Conservation (phyloP, 1,284 basidiomycete genomes). For the Trametes versicolor region DNA sequence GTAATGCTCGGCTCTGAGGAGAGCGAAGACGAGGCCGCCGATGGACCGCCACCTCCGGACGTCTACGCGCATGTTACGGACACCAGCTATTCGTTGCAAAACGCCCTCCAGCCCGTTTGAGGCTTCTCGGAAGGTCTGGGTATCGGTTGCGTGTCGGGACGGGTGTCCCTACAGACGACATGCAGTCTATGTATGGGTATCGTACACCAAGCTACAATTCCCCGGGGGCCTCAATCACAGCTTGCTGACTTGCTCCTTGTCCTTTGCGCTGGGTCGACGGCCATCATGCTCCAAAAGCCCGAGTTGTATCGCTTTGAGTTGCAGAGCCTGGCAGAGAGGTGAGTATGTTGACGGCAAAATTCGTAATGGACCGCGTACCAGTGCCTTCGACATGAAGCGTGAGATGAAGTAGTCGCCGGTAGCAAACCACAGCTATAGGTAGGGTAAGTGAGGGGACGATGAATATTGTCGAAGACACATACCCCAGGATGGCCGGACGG, state of each 20-base stretch:
- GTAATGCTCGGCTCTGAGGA: slow-evolving; percentile 58
- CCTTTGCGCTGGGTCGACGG: slow-evolving; percentile 1
- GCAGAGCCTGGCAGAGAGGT: slow-evolving; percentile 21
- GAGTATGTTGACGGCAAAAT: slow-evolving; percentile 7
- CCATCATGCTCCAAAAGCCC: slow-evolving; percentile 22
- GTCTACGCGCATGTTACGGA: slow-evolving; percentile 38
- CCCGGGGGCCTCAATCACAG: neutral
- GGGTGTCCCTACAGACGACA: neutral
- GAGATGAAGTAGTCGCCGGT: slow-evolving; percentile 32
- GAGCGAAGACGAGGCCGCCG: slow-evolving; percentile 53
- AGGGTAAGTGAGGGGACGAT: neutral
- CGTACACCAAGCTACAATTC: neutral
- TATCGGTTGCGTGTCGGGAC: neutral
- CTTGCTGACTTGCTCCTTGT: neutral
- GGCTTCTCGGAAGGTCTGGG: neutral
- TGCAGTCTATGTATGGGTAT: neutral
- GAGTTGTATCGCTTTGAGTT: slow-evolving; percentile 26
- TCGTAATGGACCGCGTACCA: slow-evolving; percentile 11
- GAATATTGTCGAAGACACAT: slow-evolving; percentile 11
- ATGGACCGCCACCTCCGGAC: slow-evolving; percentile 15
- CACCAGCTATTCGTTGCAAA: slow-evolving; percentile 41
- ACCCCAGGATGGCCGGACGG: slow-evolving; percentile 49
- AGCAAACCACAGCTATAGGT: slow-evolving; percentile 21
- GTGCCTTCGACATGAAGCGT: slow-evolving; percentile 29
- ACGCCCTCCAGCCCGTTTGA: slow-evolving; percentile 38